Conservation (phyloP, 2,329 filamentous ascomycete genomes). For the Calonectria multiphialidica region DNA sequence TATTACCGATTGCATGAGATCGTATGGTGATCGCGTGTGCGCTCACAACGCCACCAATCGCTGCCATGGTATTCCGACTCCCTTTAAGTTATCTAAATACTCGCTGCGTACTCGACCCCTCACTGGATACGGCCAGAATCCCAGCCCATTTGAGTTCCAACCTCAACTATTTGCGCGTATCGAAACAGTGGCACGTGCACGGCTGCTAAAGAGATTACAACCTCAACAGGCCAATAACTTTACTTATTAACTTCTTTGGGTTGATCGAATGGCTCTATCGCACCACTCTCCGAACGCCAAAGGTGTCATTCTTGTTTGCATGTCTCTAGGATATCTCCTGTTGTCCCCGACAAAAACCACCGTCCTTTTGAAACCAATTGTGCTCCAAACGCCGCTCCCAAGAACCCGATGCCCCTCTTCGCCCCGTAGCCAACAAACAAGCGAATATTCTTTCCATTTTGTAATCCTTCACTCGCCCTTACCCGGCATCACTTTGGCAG, state of each 20-base stretch:
- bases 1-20: slow-evolving; percentile 6
- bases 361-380: slow-evolving; percentile 35
- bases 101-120: not conserved
- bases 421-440: not conserved
- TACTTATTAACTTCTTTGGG: not conserved
- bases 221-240: not conserved
- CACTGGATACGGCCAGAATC: not conserved
- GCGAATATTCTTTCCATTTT: not conserved
- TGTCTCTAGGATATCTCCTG: slow-evolving; percentile 18
- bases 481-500: slow-evolving; percentile 83
- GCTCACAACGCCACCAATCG: not conserved
- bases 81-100: not conserved
- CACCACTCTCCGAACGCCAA: not conserved
- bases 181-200: not conserved
- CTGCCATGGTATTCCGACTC: not conserved
- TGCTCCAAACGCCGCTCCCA: slow-evolving; percentile 40
- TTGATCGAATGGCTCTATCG: not conserved
- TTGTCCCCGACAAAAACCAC: slow-evolving; percentile 17
- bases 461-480: slow-evolving; percentile 61
- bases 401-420: slow-evolving; percentile 4
- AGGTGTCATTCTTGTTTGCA: slow-evolving; percentile 11
- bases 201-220: not conserved
- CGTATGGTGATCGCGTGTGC: not conserved
- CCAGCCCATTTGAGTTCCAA: not conserved
- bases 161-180: not conserved